Percentiles rank a stretch among this genome's conserved stretches.
Evolutionary conservation across 805 yeast genomes (phyloP).

Genomic region (Ogataea chonburiensis): DNA sequence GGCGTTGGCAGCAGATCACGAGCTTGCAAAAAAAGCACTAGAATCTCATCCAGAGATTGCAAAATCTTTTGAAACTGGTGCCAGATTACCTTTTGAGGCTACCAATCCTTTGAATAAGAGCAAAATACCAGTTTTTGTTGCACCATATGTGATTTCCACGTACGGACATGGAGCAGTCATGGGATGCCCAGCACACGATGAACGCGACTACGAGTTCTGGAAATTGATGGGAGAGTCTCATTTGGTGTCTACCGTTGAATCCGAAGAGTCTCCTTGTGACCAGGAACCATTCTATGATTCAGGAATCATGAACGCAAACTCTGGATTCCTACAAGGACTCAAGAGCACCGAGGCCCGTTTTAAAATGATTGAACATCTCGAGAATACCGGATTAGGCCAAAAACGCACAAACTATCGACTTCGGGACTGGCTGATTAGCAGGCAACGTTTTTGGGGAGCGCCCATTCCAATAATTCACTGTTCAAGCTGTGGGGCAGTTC

Average conservation of each 20-base stretch:
- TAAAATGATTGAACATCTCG: constrained; percentile 33
- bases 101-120: constrained; percentile 57
- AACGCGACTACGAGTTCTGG: constrained; percentile 85
- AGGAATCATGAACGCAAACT: constrained; percentile 49
- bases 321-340: constrained; percentile 53
- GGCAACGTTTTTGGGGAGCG: constrained; percentile 98
- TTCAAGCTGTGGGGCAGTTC: constrained; percentile 78
- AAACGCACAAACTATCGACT: constrained; percentile 56
- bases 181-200: constrained; percentile 97
- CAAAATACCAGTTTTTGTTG: constrained; percentile 73
- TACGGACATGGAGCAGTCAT: constrained; percentile 95
- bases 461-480: constrained; percentile 96
- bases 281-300: constrained; percentile 30
- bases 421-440: constrained; percentile 91
- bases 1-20: constrained; percentile 75
- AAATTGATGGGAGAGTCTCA: constrained; percentile 48
- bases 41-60: constrained; percentile 40
- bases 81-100: constrained; percentile 42
- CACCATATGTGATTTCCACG: constrained; percentile 81
- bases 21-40: constrained; percentile 46
- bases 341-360: constrained; percentile 49
- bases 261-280: constrained; percentile 23
- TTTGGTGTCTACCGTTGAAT: constrained; percentile 47
- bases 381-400: constrained; percentile 41
- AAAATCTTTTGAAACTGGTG: constrained; percentile 56